Evolutionary conservation across 225 moss, liverwort and hornwort genomes (phyloP), one percentile per base, ranked within the genome.

Genomic region (Rhytidiadelphus loreus): DNA sequence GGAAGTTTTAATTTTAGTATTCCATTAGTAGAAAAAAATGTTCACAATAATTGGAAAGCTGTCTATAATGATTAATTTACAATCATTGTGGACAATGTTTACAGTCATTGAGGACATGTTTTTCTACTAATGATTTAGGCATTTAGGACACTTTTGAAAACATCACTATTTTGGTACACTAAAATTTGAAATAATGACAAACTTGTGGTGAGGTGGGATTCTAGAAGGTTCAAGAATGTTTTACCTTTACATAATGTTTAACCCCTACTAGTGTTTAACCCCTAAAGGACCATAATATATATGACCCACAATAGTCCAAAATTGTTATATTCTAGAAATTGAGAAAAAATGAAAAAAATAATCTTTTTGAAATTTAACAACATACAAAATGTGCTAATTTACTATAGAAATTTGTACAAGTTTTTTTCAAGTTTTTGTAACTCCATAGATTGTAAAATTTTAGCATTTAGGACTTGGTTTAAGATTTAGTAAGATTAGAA

Each of bases 401-500:
- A 28, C 5, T 16, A 29, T 18, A 73, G 17, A 46, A 46, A 30
- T 30, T 44, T 73, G 11, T 73, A 2, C 6, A 46, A 28, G 5
- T 28, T 72, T 28, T 16, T 29, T 3, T 6, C 29, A 73, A 46
- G 1, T 2, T 5, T 72, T 44, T n/a, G n/a, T 43, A 4, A 2
- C 1, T 44, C 2, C 3, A 71, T 16, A 28, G 2, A 72, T 72
- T 44, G 3, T 28, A 28, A 72, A 9, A 71, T 71, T 26, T 43
- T 3, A 71, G 4, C 16, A 28, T 71, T 44, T 72, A 25, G 8
- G 2, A 22, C 12, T n/a, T 24, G 4, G 1, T 39, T 69, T 24
- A 24, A 7, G 6, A 0, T 28, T 46, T 46, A 29, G 2, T 0
- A 18, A 0, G 10, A 17, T 30, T 17, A 17, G 6, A 17, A 73